A percentile compares a stretch with the other conserved stretches of the same genome.
Evolutionary conservation across 352 stramenopile genomes (phyloP).

Genomic region (Phytopythium delawarense): DNA sequence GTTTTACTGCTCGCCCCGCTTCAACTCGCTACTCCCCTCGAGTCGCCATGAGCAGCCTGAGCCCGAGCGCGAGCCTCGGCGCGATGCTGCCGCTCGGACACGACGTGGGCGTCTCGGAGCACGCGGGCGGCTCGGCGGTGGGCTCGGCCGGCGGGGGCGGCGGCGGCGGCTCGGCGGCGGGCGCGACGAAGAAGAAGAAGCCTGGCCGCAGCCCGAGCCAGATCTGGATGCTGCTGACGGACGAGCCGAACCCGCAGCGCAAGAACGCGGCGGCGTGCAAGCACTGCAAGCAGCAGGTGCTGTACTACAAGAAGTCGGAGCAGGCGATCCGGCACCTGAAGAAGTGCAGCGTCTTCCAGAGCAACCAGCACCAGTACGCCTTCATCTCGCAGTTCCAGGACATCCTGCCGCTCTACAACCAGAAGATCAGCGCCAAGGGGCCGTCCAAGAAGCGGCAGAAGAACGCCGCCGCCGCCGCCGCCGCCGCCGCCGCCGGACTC

Average conservation of each 20-base stretch:
- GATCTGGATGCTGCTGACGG: slow-evolving; percentile 82
- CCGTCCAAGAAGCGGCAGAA: slow-evolving; percentile 66
- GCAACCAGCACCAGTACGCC: slow-evolving; percentile 74
- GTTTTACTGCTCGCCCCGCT: slow-evolving; percentile 8
- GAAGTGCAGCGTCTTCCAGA: slow-evolving; percentile 75
- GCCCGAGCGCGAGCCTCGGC: slow-evolving; percentile 14
- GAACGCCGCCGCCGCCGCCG: slow-evolving; percentile 9
- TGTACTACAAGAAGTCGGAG: slow-evolving; percentile 88
- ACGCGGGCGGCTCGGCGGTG: not conserved
- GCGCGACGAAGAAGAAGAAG: slow-evolving; percentile 64
- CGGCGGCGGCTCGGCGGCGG: not conserved
- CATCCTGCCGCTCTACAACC: slow-evolving; percentile 77
- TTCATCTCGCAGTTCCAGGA: slow-evolving; percentile 81
- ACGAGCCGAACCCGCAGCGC: slow-evolving; percentile 74
- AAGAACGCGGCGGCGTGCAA: slow-evolving; percentile 76
- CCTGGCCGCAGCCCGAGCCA: slow-evolving; percentile 52
- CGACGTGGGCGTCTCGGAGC: slow-evolving; percentile 2
- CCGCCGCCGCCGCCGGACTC: slow-evolving; percentile 4
- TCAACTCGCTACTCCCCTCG: not conserved
- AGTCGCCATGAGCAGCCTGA: slow-evolving; percentile 3
- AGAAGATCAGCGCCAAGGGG: slow-evolving; percentile 72
- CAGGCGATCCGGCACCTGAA: slow-evolving; percentile 81
- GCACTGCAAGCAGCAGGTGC: slow-evolving; percentile 81
- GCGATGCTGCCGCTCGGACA: slow-evolving; percentile 19
- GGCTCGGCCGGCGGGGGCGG: not conserved